Base-by-base conservation (phyloP, 352 stramenopile genomes). In the Blastocystis sp. region DNA sequence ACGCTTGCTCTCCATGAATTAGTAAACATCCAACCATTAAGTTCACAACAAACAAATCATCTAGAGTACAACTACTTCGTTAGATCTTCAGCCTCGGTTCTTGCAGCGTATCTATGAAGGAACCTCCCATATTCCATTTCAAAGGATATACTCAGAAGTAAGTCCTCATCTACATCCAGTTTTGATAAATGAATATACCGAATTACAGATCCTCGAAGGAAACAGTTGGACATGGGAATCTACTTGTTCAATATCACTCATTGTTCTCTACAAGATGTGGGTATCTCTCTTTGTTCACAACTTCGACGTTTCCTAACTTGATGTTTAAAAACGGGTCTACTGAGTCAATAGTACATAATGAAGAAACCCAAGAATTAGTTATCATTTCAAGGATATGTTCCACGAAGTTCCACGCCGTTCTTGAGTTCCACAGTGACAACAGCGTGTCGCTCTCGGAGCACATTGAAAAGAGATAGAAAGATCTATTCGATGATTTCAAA, bases 271-370 rank as follows among this genome's bases (percentile, higher is more conserved):
- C 92, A 88, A 99, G 89, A 90, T 99, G 96, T 58, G 96, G 95
- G 91, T 97, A 98, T 89, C 95, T 95, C 63, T 97, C 93, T 43
- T 92, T 91, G 75, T 98, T 94, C 16, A 98, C 94, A 21, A 98
- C 94, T 67, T 94, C 92, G 12, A 98, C 94, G 77, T 97, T 94
- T 65, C 93, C 91, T 24, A 99, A 91, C 90, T 98, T 98, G 57
- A 99, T 95, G 90, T 99, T 99, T 24, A 99, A 92, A 90, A 98
- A 99, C 91, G 98, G 96, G 90, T 99, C 96, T 29, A 98, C 95
- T 35, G 93, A 97, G 90, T 98, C 94, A 35, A 99, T 91, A 46
- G 92, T 97, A 43, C 95, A 95, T 51, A 95, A 97, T 32, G 98
- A 91, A 66, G 95, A 93, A 65, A 16, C 37, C 19, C 16, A 73